These are phyloP conservation scores for Trichoderma asperelloides DNA, from an alignment of 495 filamentous ascomycete species.

Conservation along the genomic window DNA sequence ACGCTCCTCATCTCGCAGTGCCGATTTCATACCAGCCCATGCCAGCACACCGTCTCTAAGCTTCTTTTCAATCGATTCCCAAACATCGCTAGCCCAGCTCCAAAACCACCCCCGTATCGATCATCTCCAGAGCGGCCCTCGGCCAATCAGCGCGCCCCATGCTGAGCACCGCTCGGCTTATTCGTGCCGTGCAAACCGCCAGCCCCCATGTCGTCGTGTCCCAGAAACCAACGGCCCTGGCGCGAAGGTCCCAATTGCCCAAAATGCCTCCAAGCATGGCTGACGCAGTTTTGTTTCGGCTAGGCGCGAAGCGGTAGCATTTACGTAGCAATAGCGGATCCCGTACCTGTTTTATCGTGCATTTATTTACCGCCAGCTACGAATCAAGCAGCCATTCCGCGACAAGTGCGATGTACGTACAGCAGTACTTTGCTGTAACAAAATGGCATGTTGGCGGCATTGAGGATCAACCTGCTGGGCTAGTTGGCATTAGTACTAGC, in stretches of 20 bases:
- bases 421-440: no score
- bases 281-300: background rate
- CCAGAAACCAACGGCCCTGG: background rate
- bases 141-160: background rate
- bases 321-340: background rate
- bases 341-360: background rate
- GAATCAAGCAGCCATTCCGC: background rate
- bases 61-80: background rate
- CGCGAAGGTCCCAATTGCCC: background rate
- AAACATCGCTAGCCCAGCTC: background rate
- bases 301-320: background rate
- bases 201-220: background rate
- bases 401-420: no score
- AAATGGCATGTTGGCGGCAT: background rate
- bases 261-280: background rate
- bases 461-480: background rate
- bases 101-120: background rate
- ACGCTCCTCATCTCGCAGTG: background rate
- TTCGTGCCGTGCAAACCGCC: conserved; percentile 3
- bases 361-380: background rate
- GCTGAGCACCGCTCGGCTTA: background rate
- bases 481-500: background rate
- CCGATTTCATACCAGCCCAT: background rate
- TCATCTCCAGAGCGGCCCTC: background rate
- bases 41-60: background rate